A percentile compares a stretch with the other conserved stretches of the same genome.
Evolutionary conservation across 129 eudicot genomes (phyloP).

Genomic region (Helianthus tuberosus): DNA sequence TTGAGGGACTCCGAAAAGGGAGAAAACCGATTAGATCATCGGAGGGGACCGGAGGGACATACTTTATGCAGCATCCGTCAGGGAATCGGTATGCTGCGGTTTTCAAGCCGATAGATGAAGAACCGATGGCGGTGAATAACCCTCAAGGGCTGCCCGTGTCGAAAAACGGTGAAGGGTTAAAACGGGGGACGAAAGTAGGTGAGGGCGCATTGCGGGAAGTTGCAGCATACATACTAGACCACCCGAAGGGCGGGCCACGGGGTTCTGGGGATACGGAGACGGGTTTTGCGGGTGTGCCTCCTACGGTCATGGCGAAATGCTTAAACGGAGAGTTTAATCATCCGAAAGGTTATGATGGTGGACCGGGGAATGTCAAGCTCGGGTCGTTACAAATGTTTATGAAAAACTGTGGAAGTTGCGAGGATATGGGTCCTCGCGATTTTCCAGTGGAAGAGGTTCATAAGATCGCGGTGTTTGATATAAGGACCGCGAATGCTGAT

Average conservation of each 20-base stretch:
- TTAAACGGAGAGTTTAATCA: conserved; percentile 56
- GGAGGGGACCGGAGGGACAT: conserved; percentile 70
- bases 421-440: conserved; percentile 70
- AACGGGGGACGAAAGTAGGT: conserved; percentile 67
- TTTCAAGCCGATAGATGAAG: conserved; percentile 72
- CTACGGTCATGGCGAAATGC: conserved; percentile 60
- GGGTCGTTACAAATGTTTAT: conserved; percentile 69
- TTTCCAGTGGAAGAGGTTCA: conserved; percentile 72
- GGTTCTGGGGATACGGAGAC: conserved; percentile 17
- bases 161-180: conserved; percentile 60
- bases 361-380: conserved; percentile 40
- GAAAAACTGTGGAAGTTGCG: conserved; percentile 67
- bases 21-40: conserved; percentile 55
- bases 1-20: conserved; percentile 51
- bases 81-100: conserved; percentile 53
- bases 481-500: conserved; percentile 67
- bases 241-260: conserved; percentile 48
- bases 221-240: conserved; percentile 68
- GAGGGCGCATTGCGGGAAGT: conserved; percentile 75
- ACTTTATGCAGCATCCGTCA: conserved; percentile 60
- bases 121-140: conserved; percentile 68
- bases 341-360: conserved; percentile 46
- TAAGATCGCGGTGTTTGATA: conserved; percentile 66
- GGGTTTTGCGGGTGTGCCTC: conserved; percentile 74
- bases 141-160: conserved; percentile 63